These are phyloP conservation scores for Fusarium algeriense DNA, from an alignment of 2,329 filamentous ascomycete species.

Conservation along the genomic window DNA sequence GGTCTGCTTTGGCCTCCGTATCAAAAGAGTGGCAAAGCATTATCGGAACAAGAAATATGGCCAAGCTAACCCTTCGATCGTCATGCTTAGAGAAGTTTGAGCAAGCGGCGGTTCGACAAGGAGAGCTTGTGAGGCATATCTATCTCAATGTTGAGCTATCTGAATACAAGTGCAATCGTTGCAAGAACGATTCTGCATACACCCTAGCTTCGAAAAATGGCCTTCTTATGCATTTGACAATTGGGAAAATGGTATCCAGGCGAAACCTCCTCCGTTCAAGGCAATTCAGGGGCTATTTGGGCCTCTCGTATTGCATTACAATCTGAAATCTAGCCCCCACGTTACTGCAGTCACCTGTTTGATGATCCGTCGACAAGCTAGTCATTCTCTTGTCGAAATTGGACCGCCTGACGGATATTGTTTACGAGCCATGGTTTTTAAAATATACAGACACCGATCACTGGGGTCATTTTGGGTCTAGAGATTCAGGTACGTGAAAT, in stretches of 20 bases:
- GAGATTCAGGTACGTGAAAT: not conserved
- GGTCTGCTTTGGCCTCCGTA: slow-evolving; percentile 11
- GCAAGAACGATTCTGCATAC: not conserved
- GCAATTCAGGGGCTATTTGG: not conserved
- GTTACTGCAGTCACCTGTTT: not conserved
- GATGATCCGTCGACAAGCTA: slow-evolving; percentile 9
- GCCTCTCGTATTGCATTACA: not conserved
- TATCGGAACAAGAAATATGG: slow-evolving; percentile 13
- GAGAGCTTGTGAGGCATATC: slow-evolving; percentile 6
- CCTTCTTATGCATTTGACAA: not conserved
- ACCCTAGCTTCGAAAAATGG: not conserved
- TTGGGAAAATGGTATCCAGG: not conserved
- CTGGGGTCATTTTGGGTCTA: not conserved
- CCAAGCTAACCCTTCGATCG: not conserved
- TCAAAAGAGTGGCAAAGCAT: slow-evolving; percentile 17
- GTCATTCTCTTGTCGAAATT: not conserved
- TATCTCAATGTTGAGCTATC: slow-evolving; percentile 3
- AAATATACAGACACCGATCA: not conserved
- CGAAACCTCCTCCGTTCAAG: fast-evolving
- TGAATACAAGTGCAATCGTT: not conserved
- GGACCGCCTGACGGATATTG: not conserved
- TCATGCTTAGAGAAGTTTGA: not conserved
- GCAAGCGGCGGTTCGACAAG: not conserved
- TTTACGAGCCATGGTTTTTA: not conserved
- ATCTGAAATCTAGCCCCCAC: fast-evolving